Base-by-base conservation (phyloP, 2,329 filamentous ascomycete genomes). In the Mycogone perniciosa region DNA sequence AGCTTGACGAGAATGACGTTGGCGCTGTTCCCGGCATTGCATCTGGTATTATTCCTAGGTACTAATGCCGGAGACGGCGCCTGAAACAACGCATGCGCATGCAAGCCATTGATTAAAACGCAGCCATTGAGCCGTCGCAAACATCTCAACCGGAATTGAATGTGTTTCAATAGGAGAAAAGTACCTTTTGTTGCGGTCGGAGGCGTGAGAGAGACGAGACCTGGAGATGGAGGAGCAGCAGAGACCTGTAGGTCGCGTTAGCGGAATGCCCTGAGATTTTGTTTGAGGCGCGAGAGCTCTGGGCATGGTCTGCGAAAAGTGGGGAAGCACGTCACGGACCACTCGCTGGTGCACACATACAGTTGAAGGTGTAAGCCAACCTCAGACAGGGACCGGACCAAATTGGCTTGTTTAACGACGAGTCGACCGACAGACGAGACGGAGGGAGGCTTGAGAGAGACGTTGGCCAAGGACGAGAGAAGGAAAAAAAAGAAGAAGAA, bases 231-330 rank as follows among this genome's bases (percentile, higher is more conserved):
- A 46, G 42, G 37, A 45, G 40, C 37, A 51, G 46, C 7, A 43
- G 10, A 52, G 45, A 44, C 48, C 40, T 47, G 46, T 45, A 38
- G 52, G 55, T 51, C 56, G 59, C 59, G 59, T 42, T 54, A 55
- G 57, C 46, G 59, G 59, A 59, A 48, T 55, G 53, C 43, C 44
- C 49, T 50, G 55, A 52, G 57, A 56, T 61, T 62, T 61, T 60
- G 59, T 60, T 51, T 56, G 51, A 57, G 53, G 55, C 48, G 46
- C 35, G 46, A 42, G 44, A 54, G 56, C 53, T 51, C 34, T 41
- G 37, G 48, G 35, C 37, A 47, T 40, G 34, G 48, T 46, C 48
- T 44, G 44, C 33, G 34, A 57, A 54, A 50, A 57, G 53, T 45
- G 53, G 55, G 50, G 51, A 40, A 45, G 44, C 53, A 56, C 54